Base-by-base conservation (phyloP, 345 rosid species). In the Limnanthes douglasii region DNA sequence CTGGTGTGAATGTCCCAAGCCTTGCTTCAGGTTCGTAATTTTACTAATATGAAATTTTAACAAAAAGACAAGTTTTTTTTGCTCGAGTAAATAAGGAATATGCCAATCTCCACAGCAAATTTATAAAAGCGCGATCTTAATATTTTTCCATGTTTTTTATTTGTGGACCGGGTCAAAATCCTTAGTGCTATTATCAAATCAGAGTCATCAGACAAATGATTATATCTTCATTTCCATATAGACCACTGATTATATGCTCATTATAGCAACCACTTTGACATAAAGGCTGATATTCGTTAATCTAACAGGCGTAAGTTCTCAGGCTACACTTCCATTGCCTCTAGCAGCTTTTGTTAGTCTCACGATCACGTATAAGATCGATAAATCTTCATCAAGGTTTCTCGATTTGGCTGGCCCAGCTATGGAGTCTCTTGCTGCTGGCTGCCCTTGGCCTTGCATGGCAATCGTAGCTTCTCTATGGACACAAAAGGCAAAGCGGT, bases 361-460 rank as follows among this genome's bases (percentile, higher is more conserved):
- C 28, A 80, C 99, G 25, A 90, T 90, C 33, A 90, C 96, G 19
- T 90, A 90, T 34, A 85, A 75, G 52, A 73, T 90, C 1, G 96
- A 84, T 58, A 80, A 78, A 61, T 70, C 57, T 30, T 80, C 94
- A 5, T 88, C 84, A 42, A 59, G 93, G 43, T 73, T 61, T 59
- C 93, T 90, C 43, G 72, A 72, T 56, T 53, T 90, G 43, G 73
- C 94, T 51, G 96, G 76, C 41, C 94, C 94, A 31, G 84, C 96
- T 30, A 45, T 90, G 60, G 94, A 65, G 57, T 56, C 75, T 60
- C 82, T 90, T 39, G 92, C 94, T 47, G 82, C 96, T 29, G 75
- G 86, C 45, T 90, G 96, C 46, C 98, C 94, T 3, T 90, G 99
- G 99, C 99, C 99, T 41, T 80, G 93, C 74, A 70, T 85, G 96